These are phyloP conservation scores for Sextonia rubra DNA, from an alignment of 164 flowering plant species.

Conservation along the genomic window DNA sequence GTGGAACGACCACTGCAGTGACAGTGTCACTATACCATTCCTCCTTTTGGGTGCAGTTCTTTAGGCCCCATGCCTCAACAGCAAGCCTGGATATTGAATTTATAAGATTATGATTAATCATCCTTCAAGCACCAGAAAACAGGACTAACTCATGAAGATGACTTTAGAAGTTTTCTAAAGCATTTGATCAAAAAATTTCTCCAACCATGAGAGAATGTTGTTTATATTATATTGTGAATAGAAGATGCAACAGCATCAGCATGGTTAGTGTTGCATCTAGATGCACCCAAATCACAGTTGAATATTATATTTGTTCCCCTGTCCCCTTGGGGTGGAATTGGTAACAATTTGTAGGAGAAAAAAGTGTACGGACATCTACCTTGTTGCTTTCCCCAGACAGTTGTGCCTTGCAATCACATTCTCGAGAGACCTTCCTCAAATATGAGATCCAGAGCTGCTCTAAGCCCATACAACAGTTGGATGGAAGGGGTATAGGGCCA, in stretches of 20 bases:
- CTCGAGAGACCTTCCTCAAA: conserved; percentile 96
- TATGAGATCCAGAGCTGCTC: conserved; percentile 88
- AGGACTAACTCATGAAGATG: neutral
- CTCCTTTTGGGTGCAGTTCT: conserved; percentile 88
- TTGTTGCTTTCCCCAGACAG: conserved; percentile 83
- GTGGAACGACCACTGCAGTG: conserved; percentile 91
- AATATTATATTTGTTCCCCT: neutral
- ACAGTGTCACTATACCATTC: conserved; percentile 97
- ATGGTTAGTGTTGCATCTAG: neutral
- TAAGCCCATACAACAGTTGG: conserved; percentile 82
- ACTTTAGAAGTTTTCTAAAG: neutral
- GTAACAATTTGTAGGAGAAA: neutral
- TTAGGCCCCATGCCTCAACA: conserved; percentile 97
- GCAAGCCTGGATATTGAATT: conserved; percentile 57
- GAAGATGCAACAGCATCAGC: neutral
- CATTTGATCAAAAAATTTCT: neutral
- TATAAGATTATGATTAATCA: neutral
- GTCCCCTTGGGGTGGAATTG: neutral
- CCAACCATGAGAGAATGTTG: neutral
- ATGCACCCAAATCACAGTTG: neutral
- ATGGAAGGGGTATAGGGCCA: conserved; percentile 99
- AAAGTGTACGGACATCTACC: conserved; percentile 26
- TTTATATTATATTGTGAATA: neutral
- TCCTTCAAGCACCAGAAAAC: neutral
- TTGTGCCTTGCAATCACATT: conserved; percentile 84